Conservation (phyloP, 352 stramenopile genomes). For the Globisporangium nunn region DNA sequence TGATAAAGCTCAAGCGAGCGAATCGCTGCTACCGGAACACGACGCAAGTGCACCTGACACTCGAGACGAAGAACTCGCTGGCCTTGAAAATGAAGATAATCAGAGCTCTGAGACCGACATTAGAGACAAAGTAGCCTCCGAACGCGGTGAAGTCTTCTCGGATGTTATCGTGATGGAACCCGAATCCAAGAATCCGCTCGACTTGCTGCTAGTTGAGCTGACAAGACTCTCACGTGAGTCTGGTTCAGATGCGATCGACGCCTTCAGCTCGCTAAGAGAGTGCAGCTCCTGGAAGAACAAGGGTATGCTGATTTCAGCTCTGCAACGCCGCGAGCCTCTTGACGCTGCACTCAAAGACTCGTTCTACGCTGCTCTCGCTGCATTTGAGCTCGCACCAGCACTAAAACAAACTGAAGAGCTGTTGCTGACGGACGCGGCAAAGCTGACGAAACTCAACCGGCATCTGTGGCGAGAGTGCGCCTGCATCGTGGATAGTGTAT, state of each 20-base stretch:
- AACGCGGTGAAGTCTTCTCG: background rate
- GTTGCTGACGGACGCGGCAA: constrained; percentile 15
- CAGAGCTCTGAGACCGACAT: background rate
- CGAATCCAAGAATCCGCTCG: background rate
- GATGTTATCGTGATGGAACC: background rate
- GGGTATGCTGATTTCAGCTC: constrained; percentile 7
- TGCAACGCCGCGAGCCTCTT: constrained; percentile 15
- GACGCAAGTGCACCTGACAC: background rate
- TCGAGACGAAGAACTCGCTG: background rate
- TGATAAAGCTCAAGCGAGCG: too few relatives aligned
- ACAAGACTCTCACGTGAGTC: constrained; percentile 15
- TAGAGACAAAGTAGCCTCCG: background rate
- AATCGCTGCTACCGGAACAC: background rate
- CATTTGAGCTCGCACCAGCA: constrained; percentile 19
- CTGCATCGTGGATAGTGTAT: constrained; percentile 10
- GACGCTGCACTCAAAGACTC: constrained; percentile 17
- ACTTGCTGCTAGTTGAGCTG: constrained; percentile 16
- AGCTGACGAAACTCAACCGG: constrained; percentile 15
- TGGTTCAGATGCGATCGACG: constrained; percentile 16
- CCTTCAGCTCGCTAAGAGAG: constrained; percentile 9
- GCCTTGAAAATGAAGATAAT: background rate
- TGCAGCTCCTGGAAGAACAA: constrained; percentile 18
- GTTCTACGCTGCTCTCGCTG: constrained; percentile 22
- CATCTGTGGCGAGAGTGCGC: constrained; percentile 8
- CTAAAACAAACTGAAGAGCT: constrained; percentile 6